Evolutionary conservation across 2,329 filamentous ascomycete genomes (phyloP).

Genomic region (Harringtonia aguacate): DNA sequence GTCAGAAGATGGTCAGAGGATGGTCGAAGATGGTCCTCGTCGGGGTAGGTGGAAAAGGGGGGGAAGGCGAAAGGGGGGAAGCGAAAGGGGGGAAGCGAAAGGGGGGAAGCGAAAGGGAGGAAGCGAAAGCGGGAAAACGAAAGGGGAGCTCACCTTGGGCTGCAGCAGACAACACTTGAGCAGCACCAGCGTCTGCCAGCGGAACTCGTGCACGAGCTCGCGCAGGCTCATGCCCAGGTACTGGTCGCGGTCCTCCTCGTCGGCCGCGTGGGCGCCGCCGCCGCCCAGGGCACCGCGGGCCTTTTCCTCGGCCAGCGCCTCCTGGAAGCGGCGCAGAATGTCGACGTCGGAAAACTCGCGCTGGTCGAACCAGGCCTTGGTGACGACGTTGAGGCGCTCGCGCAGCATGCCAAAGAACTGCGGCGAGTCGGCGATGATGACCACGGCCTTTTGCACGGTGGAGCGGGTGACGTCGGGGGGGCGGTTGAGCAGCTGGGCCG

Average conservation of each 20-base stretch:
- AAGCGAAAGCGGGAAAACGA: too few relatives aligned
- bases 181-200: slow-evolving; percentile 85
- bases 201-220: slow-evolving; percentile 89
- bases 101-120: neutral
- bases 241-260: slow-evolving; percentile 69
- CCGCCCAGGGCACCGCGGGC: slow-evolving; percentile 33
- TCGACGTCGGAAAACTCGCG: slow-evolving; percentile 84
- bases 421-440: slow-evolving; percentile 86
- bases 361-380: slow-evolving; percentile 93
- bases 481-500: slow-evolving; percentile 63
- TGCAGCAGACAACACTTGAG: slow-evolving; percentile 91
- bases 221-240: slow-evolving; percentile 82
- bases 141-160: slow-evolving; percentile 81
- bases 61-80: too few relatives aligned
- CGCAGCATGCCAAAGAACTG: slow-evolving; percentile 84
- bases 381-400: slow-evolving; percentile 82
- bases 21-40: too few relatives aligned
- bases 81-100: too few relatives aligned
- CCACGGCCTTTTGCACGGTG: slow-evolving; percentile 95
- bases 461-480: slow-evolving; percentile 89
- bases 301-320: slow-evolving; percentile 66
- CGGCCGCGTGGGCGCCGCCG: slow-evolving; percentile 15
- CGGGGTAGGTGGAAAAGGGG: too few relatives aligned
- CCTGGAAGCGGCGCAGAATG: slow-evolving; percentile 83
- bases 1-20: too few relatives aligned